A percentile compares a stretch with the other conserved stretches of the same genome.
phyloP scores from a whole-genome alignment of 768 basidiomycete genomes.

The Rhizopogon rudus region DNA sequence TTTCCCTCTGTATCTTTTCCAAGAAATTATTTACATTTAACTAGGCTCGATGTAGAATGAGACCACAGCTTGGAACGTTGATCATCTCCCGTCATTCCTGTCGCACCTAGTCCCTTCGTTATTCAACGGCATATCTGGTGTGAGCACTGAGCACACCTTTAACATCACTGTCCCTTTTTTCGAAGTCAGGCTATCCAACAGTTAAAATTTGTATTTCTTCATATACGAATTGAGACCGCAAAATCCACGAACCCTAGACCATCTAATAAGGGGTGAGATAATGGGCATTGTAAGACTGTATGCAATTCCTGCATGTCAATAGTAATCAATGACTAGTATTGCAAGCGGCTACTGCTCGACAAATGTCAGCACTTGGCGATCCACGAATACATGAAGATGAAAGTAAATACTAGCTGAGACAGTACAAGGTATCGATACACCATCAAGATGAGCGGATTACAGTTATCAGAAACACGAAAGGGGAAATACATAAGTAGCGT shows the following conservation, averaged over 20 bases:
- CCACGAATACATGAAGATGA: not conserved
- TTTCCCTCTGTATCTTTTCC: constrained; percentile 52
- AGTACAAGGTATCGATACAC: not conserved
- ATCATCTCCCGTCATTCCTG: constrained; percentile 79
- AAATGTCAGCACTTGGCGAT: not conserved
- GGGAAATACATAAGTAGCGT: not conserved
- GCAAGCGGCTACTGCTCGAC: not conserved
- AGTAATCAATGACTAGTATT: not conserved
- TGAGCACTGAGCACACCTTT: constrained; percentile 96
- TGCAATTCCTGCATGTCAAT: too few species aligned
- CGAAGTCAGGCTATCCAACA: too few species aligned
- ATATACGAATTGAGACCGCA: too few species aligned
- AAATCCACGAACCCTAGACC: too few species aligned
- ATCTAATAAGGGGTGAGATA: too few species aligned
- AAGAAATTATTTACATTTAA: not conserved
- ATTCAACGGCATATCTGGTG: constrained; percentile 78
- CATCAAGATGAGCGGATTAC: not conserved
- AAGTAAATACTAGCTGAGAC: not conserved
- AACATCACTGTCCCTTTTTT: constrained; percentile 22
- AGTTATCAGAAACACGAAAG: not conserved
- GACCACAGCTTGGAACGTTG: constrained; percentile 92
- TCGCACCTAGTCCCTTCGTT: constrained; percentile 70
- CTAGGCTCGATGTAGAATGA: constrained; percentile 64
- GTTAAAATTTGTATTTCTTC: too few species aligned
- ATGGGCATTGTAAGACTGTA: too few species aligned